Conservation (phyloP, 2,329 filamentous ascomycete genomes). For the Ceratocystis ficicola region DNA sequence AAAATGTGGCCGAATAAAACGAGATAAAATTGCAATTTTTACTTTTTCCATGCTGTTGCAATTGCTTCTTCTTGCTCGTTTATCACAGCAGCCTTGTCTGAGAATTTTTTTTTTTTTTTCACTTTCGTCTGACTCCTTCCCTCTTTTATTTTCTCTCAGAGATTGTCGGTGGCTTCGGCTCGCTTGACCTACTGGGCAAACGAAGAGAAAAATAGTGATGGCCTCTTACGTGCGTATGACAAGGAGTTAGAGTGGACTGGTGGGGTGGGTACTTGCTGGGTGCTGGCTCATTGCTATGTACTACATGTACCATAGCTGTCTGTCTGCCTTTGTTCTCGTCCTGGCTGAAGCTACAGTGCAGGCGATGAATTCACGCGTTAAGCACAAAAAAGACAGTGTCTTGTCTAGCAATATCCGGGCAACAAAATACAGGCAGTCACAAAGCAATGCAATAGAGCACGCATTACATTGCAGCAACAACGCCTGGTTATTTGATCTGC, state of each 20-base stretch:
- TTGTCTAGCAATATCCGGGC: neutral
- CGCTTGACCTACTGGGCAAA: neutral
- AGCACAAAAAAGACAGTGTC: neutral
- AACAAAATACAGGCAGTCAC: neutral
- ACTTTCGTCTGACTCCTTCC: neutral
- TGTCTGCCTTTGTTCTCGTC: neutral
- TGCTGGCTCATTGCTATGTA: neutral
- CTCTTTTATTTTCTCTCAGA: neutral
- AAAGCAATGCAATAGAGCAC: neutral
- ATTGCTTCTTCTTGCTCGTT: neutral
- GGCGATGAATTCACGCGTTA: neutral
- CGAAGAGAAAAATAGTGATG: neutral
- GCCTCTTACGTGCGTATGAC: constrained; percentile 1
- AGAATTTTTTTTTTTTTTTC: neutral
- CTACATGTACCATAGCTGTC: neutral
- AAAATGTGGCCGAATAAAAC: neutral
- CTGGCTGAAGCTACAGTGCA: neutral
- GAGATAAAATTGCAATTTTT: neutral
- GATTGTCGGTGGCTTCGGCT: neutral
- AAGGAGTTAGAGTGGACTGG: neutral
- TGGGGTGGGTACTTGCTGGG: neutral
- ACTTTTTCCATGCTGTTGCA: neutral
- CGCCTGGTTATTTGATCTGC: neutral
- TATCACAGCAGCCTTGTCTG: constrained; percentile 3
- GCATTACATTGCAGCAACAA: neutral